Base-by-base conservation (phyloP, 1,284 basidiomycete species). In the Marasmius tenuissimus region DNA sequence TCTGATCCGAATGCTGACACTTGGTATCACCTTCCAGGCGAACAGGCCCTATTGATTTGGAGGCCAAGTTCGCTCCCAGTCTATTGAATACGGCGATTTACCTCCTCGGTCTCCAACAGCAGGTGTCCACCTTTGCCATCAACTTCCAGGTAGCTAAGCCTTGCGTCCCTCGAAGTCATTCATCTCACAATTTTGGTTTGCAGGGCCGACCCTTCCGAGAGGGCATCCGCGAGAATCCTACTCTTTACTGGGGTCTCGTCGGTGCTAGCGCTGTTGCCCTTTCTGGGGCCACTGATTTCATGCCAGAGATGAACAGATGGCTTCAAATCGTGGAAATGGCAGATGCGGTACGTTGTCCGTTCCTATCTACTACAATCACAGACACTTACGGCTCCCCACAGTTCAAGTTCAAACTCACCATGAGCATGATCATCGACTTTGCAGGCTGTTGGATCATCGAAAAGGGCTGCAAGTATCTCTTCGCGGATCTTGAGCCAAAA, bases 291-390 rank as follows among this genome's bases (percentile, higher is more conserved):
- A 94, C 91, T 1, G 95, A 99, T 74, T 90, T 98, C 68, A 80
- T 98, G 71, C 97, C 97, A 1, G 97, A 99, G 76, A 73, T 98
- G 66, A 99, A 97, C 75, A 81, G 92, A 40, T 99, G 97, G 97
- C 82, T 99, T 49, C 97, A 99, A 77, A 90, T 99, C 45, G 95
- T 98, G 33, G 93, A 93, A 75, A 97, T 99, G 95, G 78, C 87
- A 51, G 72, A 74, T 37, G 70, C 77, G 47, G 94, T 97, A 71
- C 69, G 91, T 76, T 27, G 22, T 55, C 42, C 56, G 27, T 48
- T 60, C 11, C 20, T 18, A 33, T 60, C 58, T 33, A 5, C 9
- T n/a, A 58, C 37, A 27, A 20, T 48, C 14, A 27, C 22, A 20
- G 58, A 39, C 45, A 38, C 20, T 53, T n/a, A 22, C 54, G 11